Evolutionary conservation across 2,329 filamentous ascomycete genomes (phyloP), one percentile per base, ranked within the genome.

Genomic region (Fusarium temperatum): DNA sequence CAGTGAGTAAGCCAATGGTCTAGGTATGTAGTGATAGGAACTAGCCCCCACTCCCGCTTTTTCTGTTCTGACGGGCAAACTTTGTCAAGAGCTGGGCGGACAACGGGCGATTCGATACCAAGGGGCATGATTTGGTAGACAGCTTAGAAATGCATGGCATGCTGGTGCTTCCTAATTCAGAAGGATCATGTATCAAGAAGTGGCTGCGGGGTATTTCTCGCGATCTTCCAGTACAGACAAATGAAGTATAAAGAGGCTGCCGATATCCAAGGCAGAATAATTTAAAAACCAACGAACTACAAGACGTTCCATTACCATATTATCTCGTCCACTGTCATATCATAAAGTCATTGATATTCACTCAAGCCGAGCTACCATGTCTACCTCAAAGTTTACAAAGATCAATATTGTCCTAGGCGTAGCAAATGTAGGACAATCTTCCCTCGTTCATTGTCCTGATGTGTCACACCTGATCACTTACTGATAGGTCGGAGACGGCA

Each of bases 291-390:
- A 18, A 18, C 35, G 2, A 15, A 54, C 24, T 17, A 14, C 51
- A 2, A 28, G 0, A 8, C 7, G 1, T 18, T 39, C 6, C 3
- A n/a, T 6, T 13, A 2, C 8, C 7, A 39, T 8, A 6, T 17
- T 6, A 0, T 7, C 22, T 5, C 2, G 7, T 9, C 10, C 0
- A 8, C 7, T 6, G 9, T 28, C 22, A 9, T 7, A 22, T 22
- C n/a, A 22, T 12, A 8, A 38, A 22, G 7, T 5, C 5, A 2
- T 28, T 28, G 5, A 17, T 22, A 17, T 2, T 22, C 3, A 5
- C 6, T 22, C 2, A 17, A 8, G 1, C 5, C 2, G 3, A 54
- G 35, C 24, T 54, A 12, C 7, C 11, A 54, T 55, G 51, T 55
- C 51, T 17, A 18, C 8, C 14, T 13, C 35, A 10, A 41, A 28